Conservation (phyloP, 352 stramenopile genomes). For the Pythium chondricola region DNA sequence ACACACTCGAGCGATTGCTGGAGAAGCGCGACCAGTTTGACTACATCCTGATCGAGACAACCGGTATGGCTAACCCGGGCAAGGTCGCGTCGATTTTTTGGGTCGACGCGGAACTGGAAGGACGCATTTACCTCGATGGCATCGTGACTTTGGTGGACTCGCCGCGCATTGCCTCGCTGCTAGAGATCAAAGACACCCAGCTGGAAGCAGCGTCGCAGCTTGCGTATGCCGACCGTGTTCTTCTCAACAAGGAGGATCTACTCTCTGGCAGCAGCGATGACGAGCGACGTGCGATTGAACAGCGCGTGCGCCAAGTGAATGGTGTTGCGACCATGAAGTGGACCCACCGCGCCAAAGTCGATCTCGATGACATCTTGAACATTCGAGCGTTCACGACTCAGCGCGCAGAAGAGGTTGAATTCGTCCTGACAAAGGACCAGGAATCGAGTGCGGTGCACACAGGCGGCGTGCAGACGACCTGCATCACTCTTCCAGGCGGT, state of each 20-base stretch:
- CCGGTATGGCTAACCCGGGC: constrained; percentile 90
- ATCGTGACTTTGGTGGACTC: constrained; percentile 97
- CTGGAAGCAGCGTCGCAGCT: constrained; percentile 94
- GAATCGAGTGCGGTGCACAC: constrained; percentile 27
- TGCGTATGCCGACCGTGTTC: constrained; percentile 97
- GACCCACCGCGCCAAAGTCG: constrained; percentile 50
- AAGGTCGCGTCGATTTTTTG: constrained; percentile 96
- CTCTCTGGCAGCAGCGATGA: constrained; percentile 56
- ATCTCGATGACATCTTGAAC: constrained; percentile 69
- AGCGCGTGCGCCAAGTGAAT: constrained; percentile 48
- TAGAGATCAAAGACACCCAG: constrained; percentile 12
- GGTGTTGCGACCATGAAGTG: constrained; percentile 55
- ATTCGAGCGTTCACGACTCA: constrained; percentile 76
- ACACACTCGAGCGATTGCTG: constrained; percentile 82
- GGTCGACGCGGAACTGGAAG: constrained; percentile 90
- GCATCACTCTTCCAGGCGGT: constrained; percentile 36
- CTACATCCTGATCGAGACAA: constrained; percentile 94
- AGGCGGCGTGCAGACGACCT: constrained; percentile 66
- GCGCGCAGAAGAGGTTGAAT: constrained; percentile 52
- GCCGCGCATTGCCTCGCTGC: constrained; percentile 78
- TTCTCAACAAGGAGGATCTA: constrained; percentile 98
- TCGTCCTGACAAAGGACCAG: constrained; percentile 12
- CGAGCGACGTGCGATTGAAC: constrained; percentile 34
- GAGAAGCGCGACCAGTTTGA: constrained; percentile 78
- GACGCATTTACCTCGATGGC: constrained; percentile 88